These are phyloP conservation scores for Exophiala calicioides DNA, from an alignment of 2,329 filamentous ascomycete species.

Conservation along the genomic window DNA sequence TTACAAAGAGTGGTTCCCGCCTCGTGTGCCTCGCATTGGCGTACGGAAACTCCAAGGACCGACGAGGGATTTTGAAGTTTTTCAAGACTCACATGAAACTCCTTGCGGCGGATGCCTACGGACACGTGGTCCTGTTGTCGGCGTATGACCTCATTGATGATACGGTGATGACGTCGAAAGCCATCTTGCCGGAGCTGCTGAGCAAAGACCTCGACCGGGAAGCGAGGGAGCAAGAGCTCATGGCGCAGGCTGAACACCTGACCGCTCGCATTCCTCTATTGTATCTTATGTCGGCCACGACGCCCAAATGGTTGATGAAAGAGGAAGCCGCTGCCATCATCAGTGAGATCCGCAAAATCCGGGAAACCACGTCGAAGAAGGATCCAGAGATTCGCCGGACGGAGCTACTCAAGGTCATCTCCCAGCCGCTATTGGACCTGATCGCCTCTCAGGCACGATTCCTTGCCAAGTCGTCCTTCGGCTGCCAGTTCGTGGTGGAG, in stretches of 20 bases:
- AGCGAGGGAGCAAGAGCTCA: slow-evolving; percentile 45
- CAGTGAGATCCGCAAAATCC: slow-evolving; percentile 74
- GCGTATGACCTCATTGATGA: slow-evolving; percentile 93
- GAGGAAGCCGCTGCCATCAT: slow-evolving; percentile 68
- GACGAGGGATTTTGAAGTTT: slow-evolving; percentile 81
- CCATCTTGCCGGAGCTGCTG: slow-evolving; percentile 83
- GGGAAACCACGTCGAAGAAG: slow-evolving; percentile 88
- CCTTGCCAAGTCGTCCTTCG: slow-evolving; percentile 74
- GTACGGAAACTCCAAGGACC: slow-evolving; percentile 85
- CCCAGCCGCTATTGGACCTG: slow-evolving; percentile 71
- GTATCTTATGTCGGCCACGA: slow-evolving; percentile 72
- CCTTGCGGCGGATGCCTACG: slow-evolving; percentile 78
- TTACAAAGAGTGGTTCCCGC: slow-evolving; percentile 83
- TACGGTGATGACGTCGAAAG: slow-evolving; percentile 82
- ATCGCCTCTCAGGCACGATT: slow-evolving; percentile 68
- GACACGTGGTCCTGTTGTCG: slow-evolving; percentile 77
- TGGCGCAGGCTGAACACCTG: slow-evolving; percentile 46
- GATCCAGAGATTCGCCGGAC: slow-evolving; percentile 72
- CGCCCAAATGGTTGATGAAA: slow-evolving; percentile 64
- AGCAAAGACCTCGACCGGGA: slow-evolving; percentile 59
- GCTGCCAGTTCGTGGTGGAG: slow-evolving; percentile 82
- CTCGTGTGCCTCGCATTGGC: slow-evolving; percentile 81
- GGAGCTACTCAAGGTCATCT: slow-evolving; percentile 74
- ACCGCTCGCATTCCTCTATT: slow-evolving; percentile 66
- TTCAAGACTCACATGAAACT: slow-evolving; percentile 87